phyloP scores from a whole-genome alignment of 768 basidiomycete genomes.

The Suillus variegatus region DNA sequence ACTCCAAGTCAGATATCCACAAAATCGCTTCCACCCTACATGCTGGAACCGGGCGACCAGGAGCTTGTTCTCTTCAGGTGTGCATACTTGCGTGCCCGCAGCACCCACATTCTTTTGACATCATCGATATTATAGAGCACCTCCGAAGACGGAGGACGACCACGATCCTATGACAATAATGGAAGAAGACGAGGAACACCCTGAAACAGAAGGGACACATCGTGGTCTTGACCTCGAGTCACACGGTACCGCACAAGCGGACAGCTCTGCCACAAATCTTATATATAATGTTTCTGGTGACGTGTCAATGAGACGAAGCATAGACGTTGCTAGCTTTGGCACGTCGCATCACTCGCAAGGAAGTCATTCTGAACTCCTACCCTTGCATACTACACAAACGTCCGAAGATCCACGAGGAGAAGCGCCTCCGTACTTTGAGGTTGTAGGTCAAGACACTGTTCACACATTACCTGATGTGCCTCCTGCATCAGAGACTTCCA shows the following conservation, averaged over 20 bases:
- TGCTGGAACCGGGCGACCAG: conserved; percentile 81
- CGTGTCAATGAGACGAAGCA: conserved; percentile 13
- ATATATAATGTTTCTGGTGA: conserved; percentile 12
- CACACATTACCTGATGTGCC: conserved; percentile 21
- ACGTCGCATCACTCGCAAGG: conserved; percentile 19
- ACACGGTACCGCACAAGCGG: conserved; percentile 21
- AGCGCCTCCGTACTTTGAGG: conserved; percentile 70
- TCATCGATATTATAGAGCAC: conserved; percentile 21
- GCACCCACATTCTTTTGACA: neutral
- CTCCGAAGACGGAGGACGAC: conserved; percentile 27
- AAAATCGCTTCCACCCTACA: conserved; percentile 74
- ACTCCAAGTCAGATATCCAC: conserved; percentile 84
- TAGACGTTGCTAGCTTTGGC: conserved; percentile 20
- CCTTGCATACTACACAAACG: conserved; percentile 12
- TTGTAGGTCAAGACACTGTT: conserved; percentile 30
- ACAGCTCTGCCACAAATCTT: conserved; percentile 25
- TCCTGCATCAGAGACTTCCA: conserved; percentile 1
- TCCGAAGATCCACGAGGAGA: conserved; percentile 52
- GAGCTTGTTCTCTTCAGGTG: conserved; percentile 72
- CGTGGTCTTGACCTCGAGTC: conserved; percentile 27
- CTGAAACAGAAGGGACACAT: conserved; percentile 10
- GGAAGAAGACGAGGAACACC: conserved; percentile 24
- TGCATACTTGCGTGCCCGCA: conserved; percentile 12
- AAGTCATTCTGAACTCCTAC: conserved; percentile 24
- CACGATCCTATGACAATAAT: conserved; percentile 18